phyloP scores from a whole-genome alignment of 805 yeast species.

The Torulaspora delbrueckii region DNA sequence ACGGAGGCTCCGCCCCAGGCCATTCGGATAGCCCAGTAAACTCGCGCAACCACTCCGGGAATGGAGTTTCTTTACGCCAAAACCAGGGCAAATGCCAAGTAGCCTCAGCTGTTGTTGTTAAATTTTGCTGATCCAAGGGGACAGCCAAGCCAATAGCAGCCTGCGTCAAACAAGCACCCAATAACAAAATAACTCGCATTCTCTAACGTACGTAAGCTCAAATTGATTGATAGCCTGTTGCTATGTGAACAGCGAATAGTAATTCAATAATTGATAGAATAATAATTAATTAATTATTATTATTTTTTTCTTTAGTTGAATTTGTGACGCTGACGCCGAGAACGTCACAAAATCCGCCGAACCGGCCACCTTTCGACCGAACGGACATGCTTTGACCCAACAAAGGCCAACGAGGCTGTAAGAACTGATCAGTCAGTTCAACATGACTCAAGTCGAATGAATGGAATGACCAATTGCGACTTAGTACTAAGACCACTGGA shows the following conservation, averaged over 20 bases:
- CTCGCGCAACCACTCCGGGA: conserved; percentile 75
- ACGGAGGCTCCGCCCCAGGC: conserved; percentile 89
- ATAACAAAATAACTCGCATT: neutral
- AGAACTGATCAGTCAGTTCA: neutral
- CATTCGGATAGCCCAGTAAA: conserved; percentile 70
- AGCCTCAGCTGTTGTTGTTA: neutral
- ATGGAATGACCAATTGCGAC: neutral
- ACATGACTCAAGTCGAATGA: neutral
- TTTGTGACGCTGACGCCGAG: conserved; percentile 4
- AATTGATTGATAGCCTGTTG: neutral
- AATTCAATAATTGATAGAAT: neutral
- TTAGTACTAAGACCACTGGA: neutral
- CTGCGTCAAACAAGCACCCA: neutral
- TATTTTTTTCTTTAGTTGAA: neutral
- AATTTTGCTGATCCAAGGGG: neutral
- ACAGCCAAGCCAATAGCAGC: neutral
- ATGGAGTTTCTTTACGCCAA: conserved; percentile 38
- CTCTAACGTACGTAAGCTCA: neutral
- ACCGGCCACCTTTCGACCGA: conserved; percentile 5
- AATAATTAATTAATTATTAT: neutral
- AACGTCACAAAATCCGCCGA: neutral
- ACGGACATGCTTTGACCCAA: neutral
- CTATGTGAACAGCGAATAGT: neutral
- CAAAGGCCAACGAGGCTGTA: neutral
- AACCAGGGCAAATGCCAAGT: neutral